Base-by-base conservation (phyloP, 306 rosid species). In the Sicyos baderoa region DNA sequence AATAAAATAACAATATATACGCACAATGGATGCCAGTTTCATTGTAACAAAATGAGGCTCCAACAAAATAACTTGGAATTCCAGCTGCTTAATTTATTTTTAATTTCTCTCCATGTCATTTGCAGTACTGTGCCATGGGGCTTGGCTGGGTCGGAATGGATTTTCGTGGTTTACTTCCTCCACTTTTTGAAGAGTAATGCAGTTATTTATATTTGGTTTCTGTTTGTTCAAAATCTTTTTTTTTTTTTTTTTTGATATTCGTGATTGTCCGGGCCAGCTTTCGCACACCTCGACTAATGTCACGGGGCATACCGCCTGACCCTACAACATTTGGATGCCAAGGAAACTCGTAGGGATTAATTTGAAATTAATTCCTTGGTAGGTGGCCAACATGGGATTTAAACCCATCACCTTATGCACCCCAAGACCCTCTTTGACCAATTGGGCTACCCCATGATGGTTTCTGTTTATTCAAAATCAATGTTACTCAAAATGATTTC, bases 121-220 rank as follows among this genome's bases (percentile, higher is more conserved):
- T 25, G 70, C 96, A 94, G 99, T 94, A 90, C 74, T 94, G 99
- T 85, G 96, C 99, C 35, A 86, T 90, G 96, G 99, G 99, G 72
- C 97, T 94, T 83, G 99, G 99, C 78, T 90, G 99, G 99, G 99
- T 94, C 76, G 99, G 99, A 72, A 83, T 94, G 59, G 99, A 94
- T 81, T 94, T 88, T 75, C 96, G 99, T 70, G 90, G 97, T 64
- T 76, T 94, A 83, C 96, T 94, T 70, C 97, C 99, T 61, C 76
- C 99, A 61, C 97, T 94, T 55, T 94, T 94, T 80, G 99, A 90
- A 84, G 97, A 88, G 99, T 94, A 84, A 80, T 18, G 47, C 55
- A 72, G 71, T 62, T 48, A 10, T 63, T 37, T 72, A 67, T 35
- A 47, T 19, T 82, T 64, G 58, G 69, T 55, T 77, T 23, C 9